phyloP scores from a whole-genome alignment of 306 rosid species.

The Mimosa pudica region DNA sequence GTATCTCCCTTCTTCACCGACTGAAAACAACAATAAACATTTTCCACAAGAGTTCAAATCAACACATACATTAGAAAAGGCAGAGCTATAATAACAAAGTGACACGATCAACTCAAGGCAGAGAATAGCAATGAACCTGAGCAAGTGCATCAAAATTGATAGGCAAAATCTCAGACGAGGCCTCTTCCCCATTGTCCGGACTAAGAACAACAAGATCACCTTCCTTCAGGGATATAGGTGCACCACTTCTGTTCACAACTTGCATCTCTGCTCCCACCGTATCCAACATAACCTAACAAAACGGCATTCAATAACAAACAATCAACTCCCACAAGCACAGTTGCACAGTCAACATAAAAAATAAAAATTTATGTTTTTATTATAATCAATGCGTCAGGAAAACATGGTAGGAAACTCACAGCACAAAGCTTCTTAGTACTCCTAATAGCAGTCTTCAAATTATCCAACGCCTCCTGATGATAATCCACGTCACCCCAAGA shows the following conservation, averaged over 20 bases:
- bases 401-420: conserved; percentile 54
- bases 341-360: background rate
- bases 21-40: conserved; percentile 52
- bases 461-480: conserved; percentile 92
- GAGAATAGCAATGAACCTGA: conserved; percentile 51
- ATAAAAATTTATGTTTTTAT: background rate
- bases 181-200: conserved; percentile 71
- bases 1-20: conserved; percentile 90
- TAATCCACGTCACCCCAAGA: conserved; percentile 79
- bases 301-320: conserved; percentile 17
- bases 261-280: conserved; percentile 89
- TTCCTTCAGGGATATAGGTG: conserved; percentile 57
- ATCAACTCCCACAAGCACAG: conserved; percentile 10
- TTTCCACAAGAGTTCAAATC: background rate
- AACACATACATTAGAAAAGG: conserved; percentile 6
- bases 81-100: background rate
- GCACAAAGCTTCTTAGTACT: conserved; percentile 92
- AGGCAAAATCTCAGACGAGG: conserved; percentile 79
- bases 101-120: conserved; percentile 12
- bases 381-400: conserved; percentile 5
- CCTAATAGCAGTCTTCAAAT: conserved; percentile 84
- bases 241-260: conserved; percentile 69
- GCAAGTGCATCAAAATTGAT: conserved; percentile 86
- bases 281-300: conserved; percentile 79
- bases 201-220: conserved; percentile 70